Evolutionary conservation across 129 eudicot species (phyloP), one percentile per base, ranked within the genome.

Genomic region (Pulicaria dysenterica): DNA sequence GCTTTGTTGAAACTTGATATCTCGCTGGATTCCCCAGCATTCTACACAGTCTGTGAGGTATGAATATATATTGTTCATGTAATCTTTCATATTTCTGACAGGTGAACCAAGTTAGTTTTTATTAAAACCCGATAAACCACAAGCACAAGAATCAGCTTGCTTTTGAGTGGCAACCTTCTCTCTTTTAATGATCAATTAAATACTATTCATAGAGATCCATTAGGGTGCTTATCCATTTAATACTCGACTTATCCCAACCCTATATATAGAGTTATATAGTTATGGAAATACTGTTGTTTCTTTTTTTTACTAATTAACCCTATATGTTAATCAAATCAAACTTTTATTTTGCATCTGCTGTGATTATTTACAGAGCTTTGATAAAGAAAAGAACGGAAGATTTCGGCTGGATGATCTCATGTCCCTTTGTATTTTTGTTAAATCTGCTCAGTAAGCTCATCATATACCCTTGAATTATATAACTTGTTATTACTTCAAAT

Each of bases 1-100:
- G 98, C 87, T 59, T 85, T 92, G 85, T 56, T 77, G 73, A 92
- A 92, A 80, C 56, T 89, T 58, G 94, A 88, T 60, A 77, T 92
- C 79, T 81, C 91, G 39, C 81, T 92, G 38, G 98, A 92, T 75
- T 89, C 94, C 61, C 98, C 98, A 9, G 94, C 98, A 67, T 87
- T 92, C 70, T 92, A 86, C 83, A 92, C 96, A 12, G 98, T 81
- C 64, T 89, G 96, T 68, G 96, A 92, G 98, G 98, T 92, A 84
- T n/a, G 70, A 7, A 68, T 57, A 39, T 44, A 24, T 46, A 58
- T 60, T 17, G 41, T 4, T 61, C 3, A 64, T 45, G 8, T 62
- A 34, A 39, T 39, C 46, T 62, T 48, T 70, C 4, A 45, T 67
- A 67, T 16, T 44, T 50, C 15, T 70, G 19, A 41, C 6, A 11